These are phyloP conservation scores for Apophysomyces trapeziformis DNA, from an alignment of 371 early-diverging fungal species.

Conservation along the genomic window DNA sequence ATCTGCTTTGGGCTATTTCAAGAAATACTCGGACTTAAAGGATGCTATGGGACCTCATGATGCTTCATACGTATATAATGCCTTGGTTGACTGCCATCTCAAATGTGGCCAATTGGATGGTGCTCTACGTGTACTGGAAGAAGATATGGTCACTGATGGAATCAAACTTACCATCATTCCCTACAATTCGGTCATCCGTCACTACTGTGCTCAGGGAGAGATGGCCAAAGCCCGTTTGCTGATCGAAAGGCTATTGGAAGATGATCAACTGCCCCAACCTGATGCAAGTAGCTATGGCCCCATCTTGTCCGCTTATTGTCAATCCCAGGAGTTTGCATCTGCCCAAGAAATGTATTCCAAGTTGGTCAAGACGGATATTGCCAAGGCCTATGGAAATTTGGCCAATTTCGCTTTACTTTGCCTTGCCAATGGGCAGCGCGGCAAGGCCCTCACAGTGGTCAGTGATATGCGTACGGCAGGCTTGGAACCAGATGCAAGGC, in stretches of 20 bases:
- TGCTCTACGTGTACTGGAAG: conserved; percentile 40
- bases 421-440: conserved; percentile 22
- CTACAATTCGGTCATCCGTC: conserved; percentile 50
- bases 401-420: conserved; percentile 49
- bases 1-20: conserved; percentile 40
- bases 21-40: conserved; percentile 27
- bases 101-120: conserved; percentile 39
- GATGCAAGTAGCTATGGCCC: conserved; percentile 50
- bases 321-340: conserved; percentile 17
- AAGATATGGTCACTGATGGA: conserved; percentile 34
- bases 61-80: conserved; percentile 46
- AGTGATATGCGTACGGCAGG: conserved; percentile 37
- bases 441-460: conserved; percentile 31
- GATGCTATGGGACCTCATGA: conserved; percentile 32
- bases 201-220: conserved; percentile 36
- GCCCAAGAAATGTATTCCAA: conserved; percentile 33
- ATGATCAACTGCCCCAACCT: conserved; percentile 33
- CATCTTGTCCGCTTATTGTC: conserved; percentile 46
- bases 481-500: conserved; percentile 21
- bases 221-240: conserved; percentile 38
- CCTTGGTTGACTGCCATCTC: conserved; percentile 48
- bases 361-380: conserved; percentile 40
- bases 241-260: conserved; percentile 27
- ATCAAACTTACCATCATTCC: conserved; percentile 41
- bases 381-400: conserved; percentile 48